phyloP scores from a whole-genome alignment of 345 rosid genomes.

The Lumnitzera racemosa region DNA sequence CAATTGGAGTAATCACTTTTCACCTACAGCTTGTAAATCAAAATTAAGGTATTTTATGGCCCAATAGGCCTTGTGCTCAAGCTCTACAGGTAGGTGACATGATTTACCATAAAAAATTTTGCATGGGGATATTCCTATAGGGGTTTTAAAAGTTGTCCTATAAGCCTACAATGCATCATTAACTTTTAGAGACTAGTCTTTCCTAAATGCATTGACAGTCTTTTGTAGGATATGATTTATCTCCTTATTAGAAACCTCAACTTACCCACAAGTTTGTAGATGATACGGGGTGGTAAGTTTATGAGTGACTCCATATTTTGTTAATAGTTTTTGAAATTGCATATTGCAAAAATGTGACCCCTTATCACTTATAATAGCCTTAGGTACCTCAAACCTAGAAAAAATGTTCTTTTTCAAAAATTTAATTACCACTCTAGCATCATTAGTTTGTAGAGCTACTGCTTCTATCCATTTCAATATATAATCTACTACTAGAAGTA shows the following conservation, averaged over 20 bases:
- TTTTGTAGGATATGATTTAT: not conserved
- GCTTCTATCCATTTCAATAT: constrained; percentile 7
- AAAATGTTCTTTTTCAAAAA: not conserved
- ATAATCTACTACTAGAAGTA: not conserved
- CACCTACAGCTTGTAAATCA: not conserved
- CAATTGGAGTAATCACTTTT: not conserved
- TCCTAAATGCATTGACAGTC: not conserved
- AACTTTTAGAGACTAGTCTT: not conserved
- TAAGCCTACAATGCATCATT: constrained; percentile 7
- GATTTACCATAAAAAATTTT: constrained; percentile 1
- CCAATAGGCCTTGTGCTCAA: constrained; percentile 10
- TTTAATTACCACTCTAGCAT: not conserved
- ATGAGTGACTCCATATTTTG: not conserved
- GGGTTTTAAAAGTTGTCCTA: constrained; percentile 2
- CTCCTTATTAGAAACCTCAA: not conserved
- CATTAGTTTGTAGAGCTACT: not conserved
- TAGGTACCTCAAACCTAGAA: not conserved
- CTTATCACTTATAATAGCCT: not conserved
- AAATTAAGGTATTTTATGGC: not conserved
- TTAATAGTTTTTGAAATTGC: not conserved
- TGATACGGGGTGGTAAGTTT: not conserved
- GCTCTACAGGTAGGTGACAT: constrained; percentile 6
- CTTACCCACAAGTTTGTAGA: not conserved
- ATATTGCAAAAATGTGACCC: not conserved
- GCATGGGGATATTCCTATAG: constrained; percentile 1